phyloP scores from a whole-genome alignment of 2,329 filamentous ascomycete species.

The Lizonia empirigonia region DNA sequence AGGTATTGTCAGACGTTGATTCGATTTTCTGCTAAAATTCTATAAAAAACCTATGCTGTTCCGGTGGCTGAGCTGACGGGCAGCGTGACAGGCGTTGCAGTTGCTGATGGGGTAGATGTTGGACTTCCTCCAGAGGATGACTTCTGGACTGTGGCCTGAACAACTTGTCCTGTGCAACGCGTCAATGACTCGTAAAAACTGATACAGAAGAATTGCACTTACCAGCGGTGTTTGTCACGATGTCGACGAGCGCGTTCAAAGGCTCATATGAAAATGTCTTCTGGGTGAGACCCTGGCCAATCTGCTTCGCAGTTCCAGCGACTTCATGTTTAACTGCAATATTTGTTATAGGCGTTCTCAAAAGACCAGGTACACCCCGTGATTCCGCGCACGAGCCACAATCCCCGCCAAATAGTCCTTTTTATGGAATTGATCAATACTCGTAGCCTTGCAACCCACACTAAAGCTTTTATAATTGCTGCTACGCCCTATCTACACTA shows the following conservation, averaged over 20 bases:
- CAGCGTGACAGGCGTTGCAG: constrained; percentile 39
- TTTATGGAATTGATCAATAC: too few species aligned
- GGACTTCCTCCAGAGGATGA: constrained; percentile 25
- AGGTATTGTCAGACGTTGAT: background rate
- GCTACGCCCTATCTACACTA: too few species aligned
- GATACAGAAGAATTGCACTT: background rate
- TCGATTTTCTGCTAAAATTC: background rate
- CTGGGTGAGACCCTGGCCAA: constrained; percentile 52
- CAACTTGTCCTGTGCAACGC: constrained; percentile 54
- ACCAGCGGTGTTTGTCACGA: constrained; percentile 59
- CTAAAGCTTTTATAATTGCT: too few species aligned
- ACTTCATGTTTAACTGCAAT: constrained; percentile 59
- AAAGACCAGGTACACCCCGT: too few species aligned
- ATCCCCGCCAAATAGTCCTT: too few species aligned
- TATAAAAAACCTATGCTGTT: constrained; percentile 16
- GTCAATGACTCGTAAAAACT: background rate
- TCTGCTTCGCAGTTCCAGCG: constrained; percentile 39
- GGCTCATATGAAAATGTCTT: constrained; percentile 60
- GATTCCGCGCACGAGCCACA: too few species aligned
- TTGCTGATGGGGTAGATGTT: constrained; percentile 30
- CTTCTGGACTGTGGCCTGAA: constrained; percentile 55
- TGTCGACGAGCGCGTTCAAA: constrained; percentile 59
- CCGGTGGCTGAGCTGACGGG: constrained; percentile 35
- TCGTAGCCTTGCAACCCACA: too few species aligned
- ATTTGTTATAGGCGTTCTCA: too few species aligned